These are phyloP conservation scores for Selaginella moellendorffii DNA, from an alignment of 75 land plant genomes.

Conservation along the genomic window DNA sequence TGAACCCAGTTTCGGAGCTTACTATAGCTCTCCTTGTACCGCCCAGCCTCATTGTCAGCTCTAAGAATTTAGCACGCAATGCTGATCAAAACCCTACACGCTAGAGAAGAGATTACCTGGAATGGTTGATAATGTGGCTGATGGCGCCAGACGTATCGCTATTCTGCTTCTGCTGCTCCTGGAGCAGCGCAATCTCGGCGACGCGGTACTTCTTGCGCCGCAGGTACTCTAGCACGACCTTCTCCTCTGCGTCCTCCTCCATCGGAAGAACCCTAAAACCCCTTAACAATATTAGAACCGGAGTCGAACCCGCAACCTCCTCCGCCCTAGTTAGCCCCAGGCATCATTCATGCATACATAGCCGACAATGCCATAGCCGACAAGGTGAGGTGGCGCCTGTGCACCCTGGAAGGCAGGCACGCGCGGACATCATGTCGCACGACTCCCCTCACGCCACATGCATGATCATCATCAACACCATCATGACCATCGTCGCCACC, in stretches of 20 bases:
- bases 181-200: constrained; percentile 53
- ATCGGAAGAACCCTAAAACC: constrained; percentile 16
- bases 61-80: constrained; percentile 19
- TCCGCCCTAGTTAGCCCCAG: too few species aligned
- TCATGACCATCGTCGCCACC: not conserved
- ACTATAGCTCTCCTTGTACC: constrained; percentile 64
- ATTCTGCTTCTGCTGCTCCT: constrained; percentile 40
- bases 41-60: constrained; percentile 42
- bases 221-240: constrained; percentile 70
- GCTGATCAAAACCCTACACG: not conserved
- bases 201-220: constrained; percentile 69
- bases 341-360: too few species aligned
- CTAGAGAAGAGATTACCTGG: constrained; percentile 23
- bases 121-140: constrained; percentile 32
- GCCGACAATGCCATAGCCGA: too few species aligned
- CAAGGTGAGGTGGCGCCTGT: not conserved
- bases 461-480: not conserved
- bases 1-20: constrained; percentile 78
- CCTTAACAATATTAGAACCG: too few species aligned
- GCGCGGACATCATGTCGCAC: constrained; percentile 1
- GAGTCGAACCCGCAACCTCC: too few species aligned
- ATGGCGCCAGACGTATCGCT: constrained; percentile 16
- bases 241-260: constrained; percentile 62
- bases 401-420: not conserved
- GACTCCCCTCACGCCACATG: constrained; percentile 2